Evolutionary conservation across 1,284 basidiomycete species (phyloP).

Genomic region (Rhizoctonia solani): DNA sequence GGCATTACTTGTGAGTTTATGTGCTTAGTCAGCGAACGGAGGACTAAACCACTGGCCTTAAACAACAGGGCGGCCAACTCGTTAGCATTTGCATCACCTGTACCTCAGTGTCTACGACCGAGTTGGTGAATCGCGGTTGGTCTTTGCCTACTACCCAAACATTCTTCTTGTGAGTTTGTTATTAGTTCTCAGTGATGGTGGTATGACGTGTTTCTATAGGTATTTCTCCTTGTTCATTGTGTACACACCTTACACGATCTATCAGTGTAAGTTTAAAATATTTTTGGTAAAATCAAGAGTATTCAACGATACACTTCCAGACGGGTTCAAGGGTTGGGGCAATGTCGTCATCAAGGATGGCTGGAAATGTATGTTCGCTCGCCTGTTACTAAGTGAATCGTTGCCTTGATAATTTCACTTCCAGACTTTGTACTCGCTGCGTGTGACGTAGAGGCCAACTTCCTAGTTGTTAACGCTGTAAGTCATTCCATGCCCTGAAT

Average conservation of each 20-base stretch:
- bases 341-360: constrained; percentile 72
- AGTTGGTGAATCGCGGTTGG: constrained; percentile 71
- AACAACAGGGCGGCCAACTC: constrained; percentile 66
- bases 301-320: constrained; percentile 47
- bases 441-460: constrained; percentile 85
- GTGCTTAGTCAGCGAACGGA: background rate
- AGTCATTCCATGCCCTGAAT: no score
- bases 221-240: constrained; percentile 74
- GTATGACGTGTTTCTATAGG: constrained; percentile 47
- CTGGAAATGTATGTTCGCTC: constrained; percentile 69
- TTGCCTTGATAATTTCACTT: constrained; percentile 40
- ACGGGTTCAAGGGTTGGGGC: constrained; percentile 77
- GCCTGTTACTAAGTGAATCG: background rate
- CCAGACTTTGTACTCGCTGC: constrained; percentile 74
- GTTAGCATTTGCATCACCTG: constrained; percentile 84
- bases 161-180: constrained; percentile 68
- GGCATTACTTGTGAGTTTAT: constrained; percentile 53
- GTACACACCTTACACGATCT: constrained; percentile 87
- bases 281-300: background rate
- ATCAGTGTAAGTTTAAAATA: constrained; percentile 58
- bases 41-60: background rate
- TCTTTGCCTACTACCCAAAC: constrained; percentile 77
- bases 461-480: constrained; percentile 77
- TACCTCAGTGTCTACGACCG: constrained; percentile 81
- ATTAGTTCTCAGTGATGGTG: background rate